A percentile compares a stretch with the other conserved stretches of the same genome.
These are phyloP conservation scores for Aphanomyces stellatus DNA, from an alignment of 352 stramenopile species.

Conservation along the genomic window DNA sequence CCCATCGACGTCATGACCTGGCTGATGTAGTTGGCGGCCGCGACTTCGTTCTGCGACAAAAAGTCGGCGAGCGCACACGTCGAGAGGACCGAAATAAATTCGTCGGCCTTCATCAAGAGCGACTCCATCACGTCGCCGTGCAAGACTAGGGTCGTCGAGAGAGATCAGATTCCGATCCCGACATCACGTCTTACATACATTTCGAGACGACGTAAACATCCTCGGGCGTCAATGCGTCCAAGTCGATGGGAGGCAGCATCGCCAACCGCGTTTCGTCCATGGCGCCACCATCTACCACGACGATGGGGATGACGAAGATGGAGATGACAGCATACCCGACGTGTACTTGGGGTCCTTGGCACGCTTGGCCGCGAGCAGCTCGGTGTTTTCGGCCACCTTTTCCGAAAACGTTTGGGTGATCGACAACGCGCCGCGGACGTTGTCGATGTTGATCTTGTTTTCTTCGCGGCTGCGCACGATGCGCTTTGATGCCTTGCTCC, in stretches of 20 bases:
- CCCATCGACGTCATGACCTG: constrained; percentile 58
- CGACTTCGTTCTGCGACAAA: constrained; percentile 32
- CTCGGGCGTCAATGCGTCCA: constrained; percentile 65
- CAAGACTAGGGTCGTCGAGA: constrained; percentile 64
- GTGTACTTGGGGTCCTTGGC: constrained; percentile 44
- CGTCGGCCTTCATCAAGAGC: constrained; percentile 61
- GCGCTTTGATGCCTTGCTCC: constrained; percentile 76
- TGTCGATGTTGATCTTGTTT: constrained; percentile 67
- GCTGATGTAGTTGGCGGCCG: constrained; percentile 36
- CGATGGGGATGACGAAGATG: background rate
- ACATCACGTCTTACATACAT: constrained; percentile 33
- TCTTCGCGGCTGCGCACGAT: constrained; percentile 77
- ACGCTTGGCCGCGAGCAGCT: constrained; percentile 39
- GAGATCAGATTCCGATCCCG: background rate
- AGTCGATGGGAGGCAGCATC: constrained; percentile 56
- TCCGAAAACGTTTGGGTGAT: constrained; percentile 65
- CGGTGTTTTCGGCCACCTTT: constrained; percentile 52
- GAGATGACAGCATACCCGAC: constrained; percentile 11
- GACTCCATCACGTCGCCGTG: constrained; percentile 59
- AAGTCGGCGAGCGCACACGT: constrained; percentile 51
- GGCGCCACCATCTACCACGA: background rate
- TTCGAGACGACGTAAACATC: constrained; percentile 71
- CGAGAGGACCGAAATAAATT: constrained; percentile 53
- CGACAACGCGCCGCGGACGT: constrained; percentile 62
- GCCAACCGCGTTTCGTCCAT: constrained; percentile 34